A percentile compares a stretch with the other conserved stretches of the same genome.
phyloP scores from a whole-genome alignment of 1,139 yeast species.

The Yamadazyma spencermartinsiae region DNA sequence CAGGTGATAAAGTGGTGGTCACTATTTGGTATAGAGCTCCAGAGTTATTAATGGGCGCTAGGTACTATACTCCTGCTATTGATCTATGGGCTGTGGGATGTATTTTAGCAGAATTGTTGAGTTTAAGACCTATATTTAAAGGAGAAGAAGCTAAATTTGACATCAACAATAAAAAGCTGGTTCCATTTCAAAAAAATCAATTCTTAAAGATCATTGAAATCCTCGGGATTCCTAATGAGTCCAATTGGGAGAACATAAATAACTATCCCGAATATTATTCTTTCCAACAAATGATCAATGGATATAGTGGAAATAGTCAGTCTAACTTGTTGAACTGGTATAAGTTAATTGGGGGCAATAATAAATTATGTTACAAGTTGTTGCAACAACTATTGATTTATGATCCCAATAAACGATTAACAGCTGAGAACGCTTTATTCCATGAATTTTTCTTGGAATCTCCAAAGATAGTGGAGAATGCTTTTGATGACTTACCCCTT shows the following conservation, averaged over 20 bases:
- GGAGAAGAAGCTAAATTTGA: slow-evolving; percentile 98
- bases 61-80: slow-evolving; percentile 93
- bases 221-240: slow-evolving; percentile 78
- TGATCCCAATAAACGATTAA: slow-evolving; percentile 75
- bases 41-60: slow-evolving; percentile 82
- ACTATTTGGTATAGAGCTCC: slow-evolving; percentile 99
- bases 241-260: slow-evolving; percentile 74
- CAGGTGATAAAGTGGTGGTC: slow-evolving; percentile 97
- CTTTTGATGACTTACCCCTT: slow-evolving; percentile 62
- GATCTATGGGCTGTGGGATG: slow-evolving; percentile 98
- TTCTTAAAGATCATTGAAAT: slow-evolving; percentile 87
- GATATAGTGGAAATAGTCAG: slow-evolving; percentile 52
- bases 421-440: slow-evolving; percentile 71
- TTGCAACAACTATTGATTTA: slow-evolving; percentile 67
- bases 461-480: slow-evolving; percentile 69
- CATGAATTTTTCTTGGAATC: slow-evolving; percentile 74
- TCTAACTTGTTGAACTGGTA: slow-evolving; percentile 82
- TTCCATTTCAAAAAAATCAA: slow-evolving; percentile 93
- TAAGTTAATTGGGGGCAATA: slow-evolving; percentile 73
- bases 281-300: slow-evolving; percentile 49
- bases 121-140: slow-evolving; percentile 89
- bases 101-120: slow-evolving; percentile 85
- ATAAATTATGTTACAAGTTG: slow-evolving; percentile 65
- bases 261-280: slow-evolving; percentile 85
- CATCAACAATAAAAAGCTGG: slow-evolving; percentile 71